Conservation (phyloP, 495 filamentous ascomycete species). For the Talaromyces nanjingensis region DNA sequence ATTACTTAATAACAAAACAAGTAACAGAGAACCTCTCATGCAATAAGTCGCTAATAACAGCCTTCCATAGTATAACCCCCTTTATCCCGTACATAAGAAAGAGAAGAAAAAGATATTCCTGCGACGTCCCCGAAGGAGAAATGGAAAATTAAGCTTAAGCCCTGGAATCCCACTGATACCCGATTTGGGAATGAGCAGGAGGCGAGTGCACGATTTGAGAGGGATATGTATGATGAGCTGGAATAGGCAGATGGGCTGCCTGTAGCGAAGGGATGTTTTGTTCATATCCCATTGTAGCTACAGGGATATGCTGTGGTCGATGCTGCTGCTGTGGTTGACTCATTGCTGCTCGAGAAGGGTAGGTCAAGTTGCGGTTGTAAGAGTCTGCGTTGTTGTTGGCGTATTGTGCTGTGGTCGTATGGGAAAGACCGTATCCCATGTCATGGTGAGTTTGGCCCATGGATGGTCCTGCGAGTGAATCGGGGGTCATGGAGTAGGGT, state of each 20-base stretch:
- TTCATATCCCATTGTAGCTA: constrained; percentile 5
- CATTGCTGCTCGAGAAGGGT: not conserved
- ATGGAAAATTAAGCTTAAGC: not conserved
- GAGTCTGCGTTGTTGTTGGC: not conserved
- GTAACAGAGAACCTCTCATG: not conserved
- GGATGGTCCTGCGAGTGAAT: not conserved
- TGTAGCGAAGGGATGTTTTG: not conserved
- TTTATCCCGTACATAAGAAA: not conserved
- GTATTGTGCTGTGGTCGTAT: not conserved
- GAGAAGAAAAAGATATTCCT: not conserved
- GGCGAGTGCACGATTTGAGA: constrained; percentile 3
- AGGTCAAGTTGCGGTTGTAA: not conserved
- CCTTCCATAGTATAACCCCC: not conserved
- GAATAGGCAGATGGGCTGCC: constrained; percentile 1
- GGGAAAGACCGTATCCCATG: not conserved
- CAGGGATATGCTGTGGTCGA: constrained; percentile 3
- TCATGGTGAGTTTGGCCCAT: constrained; percentile 3
- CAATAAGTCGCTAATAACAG: not conserved
- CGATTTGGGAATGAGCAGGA: constrained; percentile 1
- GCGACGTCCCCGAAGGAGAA: not conserved
- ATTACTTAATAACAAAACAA: not conserved
- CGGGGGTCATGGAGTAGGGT: not conserved
- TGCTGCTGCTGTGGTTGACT: constrained; percentile 2
- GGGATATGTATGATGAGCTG: not conserved
- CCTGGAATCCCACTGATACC: constrained; percentile 7